Percentiles rank a stretch among this genome's conserved stretches.
phyloP scores from a whole-genome alignment of 2,329 filamentous ascomycete genomes.

The Lasiodiplodia theobromae region DNA sequence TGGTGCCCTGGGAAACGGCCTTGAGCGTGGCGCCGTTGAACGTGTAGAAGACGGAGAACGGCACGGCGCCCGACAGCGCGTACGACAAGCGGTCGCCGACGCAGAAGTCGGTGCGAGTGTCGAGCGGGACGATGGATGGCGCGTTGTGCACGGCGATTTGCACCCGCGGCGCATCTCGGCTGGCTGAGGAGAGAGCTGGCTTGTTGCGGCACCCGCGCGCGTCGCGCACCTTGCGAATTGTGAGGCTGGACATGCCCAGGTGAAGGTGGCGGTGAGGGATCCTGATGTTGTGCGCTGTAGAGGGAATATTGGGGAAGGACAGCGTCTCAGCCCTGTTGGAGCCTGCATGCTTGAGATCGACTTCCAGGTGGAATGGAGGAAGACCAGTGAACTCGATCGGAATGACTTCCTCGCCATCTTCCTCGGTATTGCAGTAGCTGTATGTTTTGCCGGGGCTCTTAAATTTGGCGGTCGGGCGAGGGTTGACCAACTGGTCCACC shows the following conservation, averaged over 20 bases:
- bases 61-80: constrained; percentile 85
- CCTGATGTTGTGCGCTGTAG: constrained; percentile 76
- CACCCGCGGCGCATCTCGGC: constrained; percentile 73
- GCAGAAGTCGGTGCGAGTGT: constrained; percentile 87
- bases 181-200: constrained; percentile 58
- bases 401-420: constrained; percentile 82
- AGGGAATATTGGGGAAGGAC: constrained; percentile 78
- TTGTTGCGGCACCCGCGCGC: constrained; percentile 84
- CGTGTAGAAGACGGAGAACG: constrained; percentile 91
- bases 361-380: constrained; percentile 87
- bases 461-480: constrained; percentile 83
- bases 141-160: constrained; percentile 93
- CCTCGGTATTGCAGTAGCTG: constrained; percentile 90
- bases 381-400: constrained; percentile 83
- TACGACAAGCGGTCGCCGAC: constrained; percentile 95
- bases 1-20: constrained; percentile 79
- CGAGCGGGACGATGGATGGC: constrained; percentile 86
- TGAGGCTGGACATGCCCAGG: constrained; percentile 86
- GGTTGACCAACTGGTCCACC: constrained; percentile 83
- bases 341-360: constrained; percentile 92
- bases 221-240: constrained; percentile 89
- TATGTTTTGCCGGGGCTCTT: constrained; percentile 88
- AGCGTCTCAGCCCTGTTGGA: constrained; percentile 81
- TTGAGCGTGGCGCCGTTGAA: constrained; percentile 82
- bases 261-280: constrained; percentile 86